phyloP scores from a whole-genome alignment of 2,329 filamentous ascomycete species.

The Colletotrichum gigasporum region DNA sequence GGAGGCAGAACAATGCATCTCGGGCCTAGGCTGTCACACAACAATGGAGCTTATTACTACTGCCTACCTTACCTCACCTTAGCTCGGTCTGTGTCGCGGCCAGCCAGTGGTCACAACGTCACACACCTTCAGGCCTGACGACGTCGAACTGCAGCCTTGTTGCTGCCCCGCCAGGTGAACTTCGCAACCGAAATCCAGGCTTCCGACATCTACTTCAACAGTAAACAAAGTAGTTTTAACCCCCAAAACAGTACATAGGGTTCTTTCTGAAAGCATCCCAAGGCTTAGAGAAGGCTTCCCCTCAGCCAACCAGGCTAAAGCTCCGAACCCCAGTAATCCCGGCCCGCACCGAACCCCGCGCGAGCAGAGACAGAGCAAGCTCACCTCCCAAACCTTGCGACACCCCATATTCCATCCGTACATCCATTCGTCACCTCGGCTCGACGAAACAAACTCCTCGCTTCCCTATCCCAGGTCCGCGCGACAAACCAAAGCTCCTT shows the following conservation, averaged over 20 bases:
- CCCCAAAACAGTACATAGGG: background rate
- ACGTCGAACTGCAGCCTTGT: constrained; percentile 7
- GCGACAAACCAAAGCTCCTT: too few species aligned
- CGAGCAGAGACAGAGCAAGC: constrained; percentile 13
- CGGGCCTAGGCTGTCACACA: constrained; percentile 20
- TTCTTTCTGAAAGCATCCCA: background rate
- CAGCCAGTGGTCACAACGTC: constrained; percentile 18
- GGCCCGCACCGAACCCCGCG: constrained; percentile 28
- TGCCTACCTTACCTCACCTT: background rate
- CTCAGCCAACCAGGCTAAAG: constrained; percentile 6
- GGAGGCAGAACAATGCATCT: constrained; percentile 5
- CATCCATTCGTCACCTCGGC: background rate
- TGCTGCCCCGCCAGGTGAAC: constrained; percentile 8
- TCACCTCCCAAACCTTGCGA: constrained; percentile 4
- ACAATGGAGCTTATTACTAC: constrained; percentile 17
- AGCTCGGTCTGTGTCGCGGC: constrained; percentile 22
- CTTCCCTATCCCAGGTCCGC: too few species aligned
- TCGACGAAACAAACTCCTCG: background rate
- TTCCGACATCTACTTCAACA: background rate
- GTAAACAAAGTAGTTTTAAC: background rate
- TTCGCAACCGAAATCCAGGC: background rate
- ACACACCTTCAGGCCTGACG: constrained; percentile 2
- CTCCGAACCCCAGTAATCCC: constrained; percentile 2
- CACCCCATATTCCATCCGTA: background rate
- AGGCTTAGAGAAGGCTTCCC: background rate